Evolutionary conservation across 2,329 filamentous ascomycete genomes (phyloP).

Genomic region (Endoconidiophora polonica): DNA sequence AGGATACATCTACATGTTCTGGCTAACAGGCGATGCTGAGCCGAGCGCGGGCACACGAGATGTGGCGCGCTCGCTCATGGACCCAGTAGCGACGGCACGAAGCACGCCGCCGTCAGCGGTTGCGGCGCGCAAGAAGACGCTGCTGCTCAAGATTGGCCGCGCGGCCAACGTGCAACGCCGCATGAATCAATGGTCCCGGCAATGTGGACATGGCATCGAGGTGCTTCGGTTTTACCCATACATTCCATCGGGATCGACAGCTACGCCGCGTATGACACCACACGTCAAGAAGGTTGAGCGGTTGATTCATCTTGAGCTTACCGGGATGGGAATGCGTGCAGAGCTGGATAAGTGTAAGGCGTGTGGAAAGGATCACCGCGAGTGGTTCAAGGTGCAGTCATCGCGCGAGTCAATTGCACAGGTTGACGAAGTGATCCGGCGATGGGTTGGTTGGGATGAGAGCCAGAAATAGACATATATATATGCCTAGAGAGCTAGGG

Average conservation of each 20-base stretch:
- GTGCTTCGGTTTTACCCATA: constrained; percentile 89
- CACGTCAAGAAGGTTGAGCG: constrained; percentile 79
- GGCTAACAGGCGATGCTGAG: constrained; percentile 50
- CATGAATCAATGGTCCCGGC: constrained; percentile 81
- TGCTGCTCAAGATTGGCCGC: constrained; percentile 50
- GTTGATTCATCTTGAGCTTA: constrained; percentile 79
- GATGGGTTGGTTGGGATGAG: constrained; percentile 80
- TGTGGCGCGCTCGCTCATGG: constrained; percentile 6
- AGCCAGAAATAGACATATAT: constrained; percentile 9
- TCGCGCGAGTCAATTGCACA: constrained; percentile 50
- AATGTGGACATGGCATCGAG: constrained; percentile 79
- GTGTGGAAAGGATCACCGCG: constrained; percentile 73
- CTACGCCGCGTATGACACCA: constrained; percentile 51
- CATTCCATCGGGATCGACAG: constrained; percentile 26
- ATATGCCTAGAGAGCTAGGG: background rate
- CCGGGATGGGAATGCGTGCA: constrained; percentile 37
- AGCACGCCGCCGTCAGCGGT: constrained; percentile 19
- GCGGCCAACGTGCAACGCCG: constrained; percentile 74
- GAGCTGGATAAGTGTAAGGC: constrained; percentile 46
- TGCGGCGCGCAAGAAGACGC: constrained; percentile 34
- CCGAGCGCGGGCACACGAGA: background rate
- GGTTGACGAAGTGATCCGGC: constrained; percentile 51
- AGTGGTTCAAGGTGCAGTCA: constrained; percentile 89
- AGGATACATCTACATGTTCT: constrained; percentile 98
- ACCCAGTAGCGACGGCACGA: constrained; percentile 19